Conservation (phyloP, 805 yeast species). For the Tetrapisispora namnaoensis region DNA sequence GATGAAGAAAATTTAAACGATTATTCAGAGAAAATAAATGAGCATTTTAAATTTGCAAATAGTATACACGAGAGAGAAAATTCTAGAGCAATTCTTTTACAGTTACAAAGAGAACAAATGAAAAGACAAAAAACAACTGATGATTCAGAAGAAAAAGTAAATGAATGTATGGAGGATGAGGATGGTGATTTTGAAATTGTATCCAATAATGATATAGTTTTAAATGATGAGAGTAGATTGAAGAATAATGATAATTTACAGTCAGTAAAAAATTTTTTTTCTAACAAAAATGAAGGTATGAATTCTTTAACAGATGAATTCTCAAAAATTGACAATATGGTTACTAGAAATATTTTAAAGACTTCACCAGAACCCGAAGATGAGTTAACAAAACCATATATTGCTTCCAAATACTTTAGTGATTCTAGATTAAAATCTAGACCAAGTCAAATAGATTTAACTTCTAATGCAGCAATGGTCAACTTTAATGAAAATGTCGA, state of each 20-base stretch:
- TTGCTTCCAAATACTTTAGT: neutral
- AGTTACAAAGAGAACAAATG: slow-evolving; percentile 12
- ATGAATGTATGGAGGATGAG: slow-evolving; percentile 8
- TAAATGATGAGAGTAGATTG: neutral
- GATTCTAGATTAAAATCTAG: neutral
- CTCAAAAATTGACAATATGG: neutral
- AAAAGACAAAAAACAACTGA: neutral
- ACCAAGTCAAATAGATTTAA: neutral
- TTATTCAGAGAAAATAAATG: slow-evolving; percentile 14
- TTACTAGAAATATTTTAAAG: neutral
- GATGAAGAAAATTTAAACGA: slow-evolving; percentile 11
- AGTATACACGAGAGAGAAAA: slow-evolving; percentile 20
- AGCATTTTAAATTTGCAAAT: slow-evolving; percentile 20
- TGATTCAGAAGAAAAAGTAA: neutral
- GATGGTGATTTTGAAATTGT: slow-evolving; percentile 27
- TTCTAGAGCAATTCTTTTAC: slow-evolving; percentile 17
- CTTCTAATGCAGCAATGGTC: neutral
- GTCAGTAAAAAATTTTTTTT: neutral
- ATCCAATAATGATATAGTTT: neutral
- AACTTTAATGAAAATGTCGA: neutral
- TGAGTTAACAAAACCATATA: neutral
- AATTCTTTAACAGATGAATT: neutral
- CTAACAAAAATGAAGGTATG: neutral
- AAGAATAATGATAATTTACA: neutral
- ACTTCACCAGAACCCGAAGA: slow-evolving; percentile 10